Evolutionary conservation across 2,329 filamentous ascomycete species (phyloP), one percentile per base, ranked within the genome.

Genomic region (Aspergillus sp.): DNA sequence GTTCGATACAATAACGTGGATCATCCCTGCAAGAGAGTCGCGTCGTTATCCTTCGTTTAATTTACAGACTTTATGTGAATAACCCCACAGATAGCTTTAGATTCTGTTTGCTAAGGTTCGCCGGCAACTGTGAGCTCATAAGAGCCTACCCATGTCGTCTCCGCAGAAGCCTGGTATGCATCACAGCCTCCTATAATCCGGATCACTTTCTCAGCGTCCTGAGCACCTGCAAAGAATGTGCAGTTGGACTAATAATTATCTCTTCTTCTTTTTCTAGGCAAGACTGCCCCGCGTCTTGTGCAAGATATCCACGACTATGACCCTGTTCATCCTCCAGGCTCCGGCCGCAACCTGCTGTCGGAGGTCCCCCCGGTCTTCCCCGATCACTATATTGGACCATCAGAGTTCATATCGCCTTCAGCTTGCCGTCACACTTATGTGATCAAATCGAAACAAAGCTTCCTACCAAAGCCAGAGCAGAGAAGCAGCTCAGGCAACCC

Each of bases 341-440:
- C 72, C 32, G 80, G 79, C 58, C 80, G 79, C 64, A 86, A 87
- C 69, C 73, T 89, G 54, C 81, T 91, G 50, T 82, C 83, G 45
- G 81, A 86, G 61, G 75, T 83, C 23, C 84, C 87, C 48, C 84
- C 84, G 6, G 79, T 81, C n/a, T 84, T 81, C 67, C 67, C 71
- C 51, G 65, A 76, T 43, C 54, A 67, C 32, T 71, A 75, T 58
- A 69, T 72, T 59, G 72, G 72, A 17, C 72, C 74, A n/a, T 71
- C 67, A 23, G 69, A 74, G 47, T 71, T 68, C 41, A 69, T 78
- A 32, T 78, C 79, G 9, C 68, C 67, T 49, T 72, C 69, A 36
- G 83, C 82, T 63, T 90, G 88, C 72, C 80, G 78, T 56, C 89
- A 91, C 76, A 75, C 78, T 28, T 86, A 89, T 70, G 78, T 82